Base-by-base conservation (phyloP, 805 yeast genomes). In the Ogataea nonfermentans region DNA sequence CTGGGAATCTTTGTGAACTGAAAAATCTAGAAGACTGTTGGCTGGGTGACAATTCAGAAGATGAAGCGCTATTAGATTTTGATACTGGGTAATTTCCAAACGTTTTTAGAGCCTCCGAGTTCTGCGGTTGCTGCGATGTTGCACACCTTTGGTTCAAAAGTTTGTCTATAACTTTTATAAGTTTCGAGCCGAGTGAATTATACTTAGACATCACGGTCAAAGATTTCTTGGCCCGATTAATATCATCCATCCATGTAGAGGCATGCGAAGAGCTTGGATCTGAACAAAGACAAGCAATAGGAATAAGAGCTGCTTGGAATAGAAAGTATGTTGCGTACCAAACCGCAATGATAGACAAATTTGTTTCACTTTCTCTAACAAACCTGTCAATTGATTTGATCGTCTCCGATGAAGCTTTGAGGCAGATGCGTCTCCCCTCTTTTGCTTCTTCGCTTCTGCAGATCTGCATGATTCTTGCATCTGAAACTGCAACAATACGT, bases 261-360 rank as follows among this genome's bases (percentile, higher is more conserved):
- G 75, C 65, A 48, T 70, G 68, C 35, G 69, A 66, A 10, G 77
- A 70, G 4, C 52, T 51, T 5, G 78, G 73, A 39, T 76, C 79
- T 8, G 78, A 67, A 43, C 77, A 70, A 12, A 73, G 54, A 48
- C 78, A 74, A 8, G 75, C 72, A 37, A 78, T 68, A 7, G 81
- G 79, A 34, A 80, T 74, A 40, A 80, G 59, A 4, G 75, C 71
- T 2, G 85, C 84, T 55, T 80, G 84, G 59, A 79, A 78, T 10
- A 78, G 47, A 55, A 76, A 81, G 52, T 76, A 80, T 0, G 79
- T 74, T 4, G 82, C 75, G 57, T 79, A 76, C 86, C 86, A 80
- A 19, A 76, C 71, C 10, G 76, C 67, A 22, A 78, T 63, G 17
- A 73, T 69, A n/a, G 76, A 67, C 13, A 69, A 35, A 27, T 47